Conservation (phyloP, 768 basidiomycete species). For the Pisolithus tinctorius region DNA sequence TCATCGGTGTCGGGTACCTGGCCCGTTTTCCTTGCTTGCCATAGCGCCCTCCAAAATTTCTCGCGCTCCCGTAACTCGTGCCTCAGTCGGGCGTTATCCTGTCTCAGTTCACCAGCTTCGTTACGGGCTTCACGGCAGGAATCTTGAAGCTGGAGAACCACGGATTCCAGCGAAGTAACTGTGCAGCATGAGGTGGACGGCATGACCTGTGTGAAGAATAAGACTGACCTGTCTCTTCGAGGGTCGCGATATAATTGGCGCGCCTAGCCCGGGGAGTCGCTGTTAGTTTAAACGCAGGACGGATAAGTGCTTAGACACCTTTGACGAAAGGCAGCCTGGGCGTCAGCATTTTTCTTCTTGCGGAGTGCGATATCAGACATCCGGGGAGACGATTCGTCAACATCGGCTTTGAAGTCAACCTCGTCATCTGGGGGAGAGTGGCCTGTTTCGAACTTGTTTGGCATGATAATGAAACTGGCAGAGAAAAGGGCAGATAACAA, state of each 20-base stretch:
- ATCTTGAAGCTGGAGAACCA: conserved; percentile 78
- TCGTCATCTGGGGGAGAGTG: conserved; percentile 30
- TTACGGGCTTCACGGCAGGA: conserved; percentile 63
- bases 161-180: conserved; percentile 83
- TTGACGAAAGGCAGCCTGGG: conserved; percentile 80
- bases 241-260: conserved; percentile 81
- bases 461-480: conserved; percentile 12
- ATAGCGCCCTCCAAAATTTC: conserved; percentile 65
- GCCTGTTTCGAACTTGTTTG: conserved; percentile 22
- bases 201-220: not conserved
- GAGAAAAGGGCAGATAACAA: conserved; percentile 16
- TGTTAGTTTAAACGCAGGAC: conserved; percentile 15
- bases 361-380: conserved; percentile 64
- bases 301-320: conserved; percentile 24
- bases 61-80: conserved; percentile 67
- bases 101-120: conserved; percentile 55
- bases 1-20: conserved; percentile 48
- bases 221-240: conserved; percentile 67
- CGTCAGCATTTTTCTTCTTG: conserved; percentile 88
- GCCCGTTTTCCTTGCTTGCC: conserved; percentile 55
- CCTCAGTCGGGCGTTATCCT: conserved; percentile 59
- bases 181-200: conserved; percentile 12
- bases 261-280: conserved; percentile 29
- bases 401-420: conserved; percentile 31
- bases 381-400: conserved; percentile 31